Evolutionary conservation across 1,284 basidiomycete genomes (phyloP).

Genomic region (Flammula alnicola): DNA sequence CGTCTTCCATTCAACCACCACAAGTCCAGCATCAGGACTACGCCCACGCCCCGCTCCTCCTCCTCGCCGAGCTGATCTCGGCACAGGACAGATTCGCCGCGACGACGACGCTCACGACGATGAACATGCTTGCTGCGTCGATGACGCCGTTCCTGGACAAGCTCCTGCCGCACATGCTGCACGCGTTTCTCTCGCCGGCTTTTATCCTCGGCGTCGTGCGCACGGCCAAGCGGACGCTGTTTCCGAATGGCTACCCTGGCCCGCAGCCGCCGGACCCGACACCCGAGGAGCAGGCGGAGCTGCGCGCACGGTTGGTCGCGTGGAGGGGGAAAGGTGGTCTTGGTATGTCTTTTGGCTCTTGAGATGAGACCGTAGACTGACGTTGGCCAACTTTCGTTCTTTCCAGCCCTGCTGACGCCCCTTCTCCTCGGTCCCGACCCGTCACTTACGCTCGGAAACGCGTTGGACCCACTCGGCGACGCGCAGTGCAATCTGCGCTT

Average conservation of each 20-base stretch:
- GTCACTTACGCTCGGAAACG: constrained; percentile 46
- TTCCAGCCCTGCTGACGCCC: constrained; percentile 41
- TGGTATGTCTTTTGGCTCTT: constrained; percentile 39
- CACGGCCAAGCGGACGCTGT: constrained; percentile 65
- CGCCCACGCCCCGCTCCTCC: constrained; percentile 41
- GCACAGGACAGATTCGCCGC: constrained; percentile 51
- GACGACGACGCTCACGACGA: constrained; percentile 41
- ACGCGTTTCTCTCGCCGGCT: constrained; percentile 55
- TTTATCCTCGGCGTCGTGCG: constrained; percentile 53
- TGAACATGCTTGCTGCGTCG: constrained; percentile 41
- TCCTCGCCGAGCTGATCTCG: constrained; percentile 55
- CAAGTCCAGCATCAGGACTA: too few relatives aligned
- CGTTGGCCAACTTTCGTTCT: constrained; percentile 1
- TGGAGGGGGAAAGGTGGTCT: constrained; percentile 51
- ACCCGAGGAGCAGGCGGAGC: constrained; percentile 65
- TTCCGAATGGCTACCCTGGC: constrained; percentile 82
- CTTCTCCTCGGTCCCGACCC: constrained; percentile 55
- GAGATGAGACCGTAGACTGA: neutral
- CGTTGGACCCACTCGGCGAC: constrained; percentile 63
- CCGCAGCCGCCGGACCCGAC: constrained; percentile 69
- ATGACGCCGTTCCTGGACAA: constrained; percentile 56
- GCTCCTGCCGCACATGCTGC: constrained; percentile 67
- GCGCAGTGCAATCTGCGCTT: constrained; percentile 71
- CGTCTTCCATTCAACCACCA: too few relatives aligned
- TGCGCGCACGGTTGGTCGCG: constrained; percentile 55